These are phyloP conservation scores for Leptomonas seymouri DNA, from an alignment of 208 protist species.

Conservation along the genomic window DNA sequence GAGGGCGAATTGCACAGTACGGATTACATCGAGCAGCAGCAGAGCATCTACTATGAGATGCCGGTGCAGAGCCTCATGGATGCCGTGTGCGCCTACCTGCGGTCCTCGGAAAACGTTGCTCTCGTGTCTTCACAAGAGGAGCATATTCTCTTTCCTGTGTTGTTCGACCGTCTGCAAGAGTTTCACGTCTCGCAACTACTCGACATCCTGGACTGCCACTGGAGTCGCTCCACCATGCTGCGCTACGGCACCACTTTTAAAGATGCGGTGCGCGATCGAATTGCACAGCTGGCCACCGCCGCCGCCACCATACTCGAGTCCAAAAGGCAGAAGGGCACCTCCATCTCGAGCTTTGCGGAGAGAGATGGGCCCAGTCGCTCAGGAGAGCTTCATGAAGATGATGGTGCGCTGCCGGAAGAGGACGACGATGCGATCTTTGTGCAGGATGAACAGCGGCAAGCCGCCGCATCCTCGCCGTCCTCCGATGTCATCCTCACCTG, in stretches of 20 bases:
- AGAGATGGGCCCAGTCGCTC: background rate
- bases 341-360: background rate
- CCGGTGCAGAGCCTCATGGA: conserved; percentile 39
- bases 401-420: background rate
- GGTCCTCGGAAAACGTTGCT: conserved; percentile 43
- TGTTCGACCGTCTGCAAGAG: conserved; percentile 55
- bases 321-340: conserved; percentile 3
- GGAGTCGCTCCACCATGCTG: conserved; percentile 68
- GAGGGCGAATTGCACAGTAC: background rate
- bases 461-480: background rate
- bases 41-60: conserved; percentile 34
- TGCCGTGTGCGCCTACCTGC: conserved; percentile 45
- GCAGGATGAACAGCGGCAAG: conserved; percentile 15
- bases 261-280: conserved; percentile 68
- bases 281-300: conserved; percentile 55
- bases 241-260: conserved; percentile 69
- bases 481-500: conserved; percentile 45
- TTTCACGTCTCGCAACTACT: conserved; percentile 58
- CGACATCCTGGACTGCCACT: conserved; percentile 66
- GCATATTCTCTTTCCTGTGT: conserved; percentile 69
- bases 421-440: conserved; percentile 23
- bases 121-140: conserved; percentile 72
- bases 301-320: conserved; percentile 25
- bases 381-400: background rate
- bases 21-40: conserved; percentile 14